A percentile compares a stretch with the other conserved stretches of the same genome.
Conservation (phyloP, 176 grass and related monocot species). For the Bonia amplexicaulis region DNA sequence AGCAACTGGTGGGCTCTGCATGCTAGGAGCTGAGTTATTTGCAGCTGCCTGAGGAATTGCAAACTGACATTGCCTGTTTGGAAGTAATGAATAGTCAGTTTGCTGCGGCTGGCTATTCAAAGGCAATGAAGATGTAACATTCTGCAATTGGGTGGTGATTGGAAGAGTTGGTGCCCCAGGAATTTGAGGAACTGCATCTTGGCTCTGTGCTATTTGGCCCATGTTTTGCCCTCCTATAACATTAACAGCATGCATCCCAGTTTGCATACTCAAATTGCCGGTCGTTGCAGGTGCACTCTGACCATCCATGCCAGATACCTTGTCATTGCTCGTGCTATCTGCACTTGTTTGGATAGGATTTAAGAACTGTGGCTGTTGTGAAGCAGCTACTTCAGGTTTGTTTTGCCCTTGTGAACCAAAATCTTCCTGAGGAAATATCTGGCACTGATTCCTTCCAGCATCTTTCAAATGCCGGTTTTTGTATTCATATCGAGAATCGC, state of each 20-base stretch:
- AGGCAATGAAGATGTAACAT: conserved; percentile 28
- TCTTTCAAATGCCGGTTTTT: conserved; percentile 32
- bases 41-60: conserved; percentile 20
- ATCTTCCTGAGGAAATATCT: conserved; percentile 30
- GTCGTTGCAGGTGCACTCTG: conserved; percentile 17
- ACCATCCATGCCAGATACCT: conserved; percentile 6
- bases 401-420: conserved; percentile 35
- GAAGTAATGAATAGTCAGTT: conserved; percentile 35
- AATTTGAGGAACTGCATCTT: conserved; percentile 41
- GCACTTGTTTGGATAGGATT: conserved; percentile 8
- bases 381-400: conserved; percentile 29
- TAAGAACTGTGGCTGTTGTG: conserved; percentile 23
- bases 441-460: conserved; percentile 35
- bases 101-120: conserved; percentile 46
- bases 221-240: conserved; percentile 30
- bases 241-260: conserved; percentile 35
- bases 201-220: conserved; percentile 24
- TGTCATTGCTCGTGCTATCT: conserved; percentile 26
- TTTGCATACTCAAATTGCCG: conserved; percentile 32
- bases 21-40: conserved; percentile 41
- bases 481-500: conserved; percentile 33
- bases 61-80: conserved; percentile 49
- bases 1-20: conserved; percentile 40
- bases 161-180: conserved; percentile 29
- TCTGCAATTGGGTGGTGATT: conserved; percentile 34